Conservation (phyloP, 176 grass and related monocot genomes). For the bread wheat (Triticum aestivum) region IWGSC_CS_RefSeq_v2.1 NC_057799.1:15790148-15790647, state of each 20-base stretch:
- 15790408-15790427: rapidly evolving
- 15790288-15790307: neutral
- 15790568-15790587: no score
- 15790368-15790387: neutral
- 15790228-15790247: slow-evolving; percentile 13
- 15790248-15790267: neutral
- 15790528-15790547: neutral
- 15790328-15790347: neutral
- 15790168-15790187: neutral
- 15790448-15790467: no score
- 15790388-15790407: rapidly evolving
- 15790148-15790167: neutral
- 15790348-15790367: neutral
- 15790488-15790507: rapidly evolving
- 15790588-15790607: neutral
- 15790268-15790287: neutral
- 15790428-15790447: neutral
- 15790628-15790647: neutral
- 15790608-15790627: neutral
- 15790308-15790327: neutral
- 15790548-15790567: neutral
- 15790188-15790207: neutral
- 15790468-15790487: rapidly evolving
- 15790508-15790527: neutral
- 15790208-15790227: slow-evolving; percentile 10